These are phyloP conservation scores for Hagleromyces aurorensis DNA, from an alignment of 805 yeast genomes.

Conservation along the genomic window DNA sequence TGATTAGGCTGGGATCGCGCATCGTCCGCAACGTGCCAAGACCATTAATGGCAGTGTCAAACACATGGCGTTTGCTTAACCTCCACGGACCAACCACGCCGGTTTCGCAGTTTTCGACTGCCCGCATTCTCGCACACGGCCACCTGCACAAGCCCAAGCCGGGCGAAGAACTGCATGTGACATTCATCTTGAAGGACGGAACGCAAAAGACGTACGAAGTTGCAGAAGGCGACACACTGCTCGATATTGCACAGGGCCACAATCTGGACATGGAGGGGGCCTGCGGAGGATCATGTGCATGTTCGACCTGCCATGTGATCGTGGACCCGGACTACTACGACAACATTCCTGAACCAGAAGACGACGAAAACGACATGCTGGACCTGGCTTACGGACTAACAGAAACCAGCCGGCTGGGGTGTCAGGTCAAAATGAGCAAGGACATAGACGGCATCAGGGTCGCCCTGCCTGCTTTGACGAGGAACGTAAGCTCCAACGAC, in stretches of 20 bases:
- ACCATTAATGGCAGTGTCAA: no score
- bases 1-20: no score
- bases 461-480: conserved; percentile 95
- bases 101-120: conserved; percentile 16
- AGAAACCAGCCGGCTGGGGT: conserved; percentile 92
- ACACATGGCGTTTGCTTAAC: no score
- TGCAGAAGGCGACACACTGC: conserved; percentile 81
- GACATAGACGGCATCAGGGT: conserved; percentile 90
- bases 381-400: conserved; percentile 96
- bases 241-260: conserved; percentile 92
- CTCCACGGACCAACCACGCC: no score
- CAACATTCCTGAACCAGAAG: conserved; percentile 86
- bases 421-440: conserved; percentile 85
- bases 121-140: conserved; percentile 47
- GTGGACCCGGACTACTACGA: conserved; percentile 95
- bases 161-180: conserved; percentile 83
- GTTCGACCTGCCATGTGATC: conserved; percentile 95
- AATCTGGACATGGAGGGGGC: conserved; percentile 97
- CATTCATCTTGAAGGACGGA: conserved; percentile 91
- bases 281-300: conserved; percentile 98
- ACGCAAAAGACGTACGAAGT: conserved; percentile 74
- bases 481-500: conserved; percentile 80
- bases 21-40: no score
- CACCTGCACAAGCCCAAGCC: conserved; percentile 85
- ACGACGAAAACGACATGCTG: conserved; percentile 97